A percentile compares a stretch with the other conserved stretches of the same genome.
These are phyloP conservation scores for Coemansia sp. DNA, from an alignment of 192 early-diverging fungal species.

Conservation along the genomic window DNA sequence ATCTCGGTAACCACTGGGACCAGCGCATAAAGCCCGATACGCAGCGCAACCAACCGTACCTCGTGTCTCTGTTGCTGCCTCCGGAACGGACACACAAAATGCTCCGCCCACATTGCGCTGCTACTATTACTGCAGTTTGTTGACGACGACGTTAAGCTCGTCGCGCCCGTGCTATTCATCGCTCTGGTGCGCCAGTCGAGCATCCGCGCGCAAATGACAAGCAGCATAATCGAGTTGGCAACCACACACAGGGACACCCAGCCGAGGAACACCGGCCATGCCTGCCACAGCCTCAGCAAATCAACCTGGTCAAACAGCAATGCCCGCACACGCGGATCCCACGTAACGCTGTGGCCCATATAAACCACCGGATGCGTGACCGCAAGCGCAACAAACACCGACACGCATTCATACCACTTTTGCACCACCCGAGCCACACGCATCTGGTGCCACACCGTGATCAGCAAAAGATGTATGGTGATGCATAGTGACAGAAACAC, in stretches of 20 bases:
- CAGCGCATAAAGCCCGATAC: slow-evolving; percentile 3
- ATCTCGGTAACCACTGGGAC: slow-evolving; percentile 17
- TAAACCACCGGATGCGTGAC: slow-evolving; percentile 29
- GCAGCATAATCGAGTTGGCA: not conserved
- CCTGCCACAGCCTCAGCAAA: not conserved
- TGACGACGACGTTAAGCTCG: no score
- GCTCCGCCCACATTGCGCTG: not conserved
- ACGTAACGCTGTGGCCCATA: slow-evolving; percentile 1
- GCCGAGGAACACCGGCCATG: slow-evolving; percentile 8
- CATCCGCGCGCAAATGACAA: not conserved
- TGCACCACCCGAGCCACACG: not conserved
- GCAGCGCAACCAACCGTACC: slow-evolving; percentile 1
- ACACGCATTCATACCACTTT: not conserved
- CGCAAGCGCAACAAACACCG: not conserved
- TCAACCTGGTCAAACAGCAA: not conserved
- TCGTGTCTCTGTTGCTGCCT: no score
- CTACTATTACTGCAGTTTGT: no score
- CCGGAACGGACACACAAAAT: not conserved
- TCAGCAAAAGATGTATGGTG: not conserved
- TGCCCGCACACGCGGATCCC: not conserved
- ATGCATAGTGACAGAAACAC: not conserved
- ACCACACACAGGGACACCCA: not conserved
- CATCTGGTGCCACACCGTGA: not conserved
- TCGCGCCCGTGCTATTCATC: no score
- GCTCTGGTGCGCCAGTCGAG: no score